A percentile compares a stretch with the other conserved stretches of the same genome.
phyloP scores from a whole-genome alignment of 805 yeast genomes.

The Ogataea methanolica region DNA sequence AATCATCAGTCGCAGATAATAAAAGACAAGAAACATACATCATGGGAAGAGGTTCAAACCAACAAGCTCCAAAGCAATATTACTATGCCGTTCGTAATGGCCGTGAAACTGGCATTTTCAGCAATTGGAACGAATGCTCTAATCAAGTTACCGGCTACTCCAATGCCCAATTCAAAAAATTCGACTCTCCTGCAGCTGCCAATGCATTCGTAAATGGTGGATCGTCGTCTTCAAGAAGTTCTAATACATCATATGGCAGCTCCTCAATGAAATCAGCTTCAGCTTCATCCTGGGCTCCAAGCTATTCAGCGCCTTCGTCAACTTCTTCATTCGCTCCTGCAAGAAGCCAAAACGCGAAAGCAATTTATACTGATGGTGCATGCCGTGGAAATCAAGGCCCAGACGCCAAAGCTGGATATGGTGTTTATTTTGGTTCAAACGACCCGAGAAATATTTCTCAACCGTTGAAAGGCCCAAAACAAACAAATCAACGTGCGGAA shows the following conservation, averaged over 20 bases:
- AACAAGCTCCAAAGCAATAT: slow-evolving; percentile 8
- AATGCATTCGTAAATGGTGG: slow-evolving; percentile 30
- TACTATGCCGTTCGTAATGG: slow-evolving; percentile 58
- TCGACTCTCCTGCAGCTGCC: slow-evolving; percentile 47
- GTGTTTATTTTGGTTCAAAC: slow-evolving; percentile 60
- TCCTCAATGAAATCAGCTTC: too few relatives aligned
- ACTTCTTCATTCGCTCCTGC: background rate
- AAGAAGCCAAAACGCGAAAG: background rate
- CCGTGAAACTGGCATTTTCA: slow-evolving; percentile 50
- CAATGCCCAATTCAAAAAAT: slow-evolving; percentile 56
- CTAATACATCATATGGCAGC: too few relatives aligned
- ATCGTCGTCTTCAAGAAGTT: background rate
- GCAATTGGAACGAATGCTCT: slow-evolving; percentile 54
- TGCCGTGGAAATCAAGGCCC: slow-evolving; percentile 52
- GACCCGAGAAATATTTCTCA: slow-evolving; percentile 53
- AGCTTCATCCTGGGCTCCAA: too few relatives aligned
- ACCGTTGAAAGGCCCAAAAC: slow-evolving; percentile 42
- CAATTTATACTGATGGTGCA: slow-evolving; percentile 78
- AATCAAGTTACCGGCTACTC: slow-evolving; percentile 49
- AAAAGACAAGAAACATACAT: too few relatives aligned
- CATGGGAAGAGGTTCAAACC: background rate
- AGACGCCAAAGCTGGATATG: slow-evolving; percentile 57
- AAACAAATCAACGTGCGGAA: slow-evolving; percentile 83
- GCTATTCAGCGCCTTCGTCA: background rate
- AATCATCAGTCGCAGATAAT: too few relatives aligned